Evolutionary conservation across 1,284 basidiomycete species (phyloP), one percentile per base, ranked within the genome.

Genomic region (Cerioporus squamosus): DNA sequence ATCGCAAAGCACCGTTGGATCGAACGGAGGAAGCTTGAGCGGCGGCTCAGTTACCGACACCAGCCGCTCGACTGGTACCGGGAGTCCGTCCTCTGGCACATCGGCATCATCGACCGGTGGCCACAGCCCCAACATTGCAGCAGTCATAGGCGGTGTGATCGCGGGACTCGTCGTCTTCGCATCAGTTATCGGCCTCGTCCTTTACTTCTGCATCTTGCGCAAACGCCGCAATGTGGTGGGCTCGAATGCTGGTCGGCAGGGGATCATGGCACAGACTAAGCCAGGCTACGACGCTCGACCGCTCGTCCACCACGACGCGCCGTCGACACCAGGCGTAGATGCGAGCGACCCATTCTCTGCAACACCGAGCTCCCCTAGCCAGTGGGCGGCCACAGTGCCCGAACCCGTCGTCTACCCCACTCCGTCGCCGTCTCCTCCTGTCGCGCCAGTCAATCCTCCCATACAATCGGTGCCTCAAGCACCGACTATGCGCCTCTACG

Each of bases 101-200:
- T 24, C 44, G 23, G 14, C 0, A 9, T 31, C 39, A 15, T 29
- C 44, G 22, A 29, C 24, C 23, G 24, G 6, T 44, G 33, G 12
- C 33, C 45, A 17, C 15, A n/a, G 14, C 9, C 4, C 40, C 29
- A 53, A 56, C 18, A 20, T 53, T 5, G 51, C 31, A 8, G 45
- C 49, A 2, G 50, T 53, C 7, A 40, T 60, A 7, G 59, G 53
- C 18, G 51, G 53, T 4, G 44, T 51, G 4, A 29, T 60, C 24
- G 59, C 53, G 15, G 59, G 53, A 22, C 26, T 54, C 14, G 33
- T 50, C 18, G 42, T 29, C 10, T 24, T 53, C 24, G 49, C 44
- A 5, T 15, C 44, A 22, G 22, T 55, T 5, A 22, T 15, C 15
- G 49, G 39, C 12, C 23, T 53, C 23, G 26, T 40, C 10, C 10